phyloP scores from a whole-genome alignment of 2,329 filamentous ascomycete species.

The Claviceps cyperi region DNA sequence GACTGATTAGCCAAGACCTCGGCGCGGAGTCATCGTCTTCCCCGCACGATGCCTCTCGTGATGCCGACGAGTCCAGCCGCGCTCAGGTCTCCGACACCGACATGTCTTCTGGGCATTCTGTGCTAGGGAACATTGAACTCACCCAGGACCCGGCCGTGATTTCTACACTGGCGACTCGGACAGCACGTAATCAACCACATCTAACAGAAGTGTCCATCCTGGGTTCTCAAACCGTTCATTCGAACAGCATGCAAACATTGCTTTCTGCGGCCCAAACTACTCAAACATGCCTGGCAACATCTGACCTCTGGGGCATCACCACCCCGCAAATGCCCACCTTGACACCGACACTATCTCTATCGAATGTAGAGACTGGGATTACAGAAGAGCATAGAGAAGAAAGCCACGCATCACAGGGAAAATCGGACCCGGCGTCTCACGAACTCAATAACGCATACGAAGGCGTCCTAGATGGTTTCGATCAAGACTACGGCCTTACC shows the following conservation, averaged over 20 bases:
- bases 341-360: background rate
- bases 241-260: background rate
- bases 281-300: background rate
- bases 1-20: slow-evolving; percentile 32
- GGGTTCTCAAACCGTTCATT: background rate
- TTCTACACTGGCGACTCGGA: background rate
- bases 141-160: slow-evolving; percentile 15
- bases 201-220: background rate
- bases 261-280: background rate
- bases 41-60: slow-evolving; percentile 4
- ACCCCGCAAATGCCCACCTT: background rate
- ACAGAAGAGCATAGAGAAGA: slow-evolving; percentile 8
- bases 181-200: background rate
- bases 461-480: slow-evolving; percentile 31
- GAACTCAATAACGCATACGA: slow-evolving; percentile 38
- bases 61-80: background rate
- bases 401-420: slow-evolving; percentile 7
- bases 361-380: background rate
- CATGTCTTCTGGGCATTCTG: slow-evolving; percentile 1
- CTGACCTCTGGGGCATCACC: slow-evolving; percentile 1
- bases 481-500: slow-evolving; percentile 29
- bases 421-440: slow-evolving; percentile 20
- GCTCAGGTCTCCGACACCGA: slow-evolving; percentile 5
- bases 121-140: slow-evolving; percentile 13
- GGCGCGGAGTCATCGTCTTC: slow-evolving; percentile 11